A percentile compares a stretch with the other conserved stretches of the same genome.
phyloP scores from a whole-genome alignment of 768 basidiomycete genomes.

The Suillus fuscotomentosus region DNA sequence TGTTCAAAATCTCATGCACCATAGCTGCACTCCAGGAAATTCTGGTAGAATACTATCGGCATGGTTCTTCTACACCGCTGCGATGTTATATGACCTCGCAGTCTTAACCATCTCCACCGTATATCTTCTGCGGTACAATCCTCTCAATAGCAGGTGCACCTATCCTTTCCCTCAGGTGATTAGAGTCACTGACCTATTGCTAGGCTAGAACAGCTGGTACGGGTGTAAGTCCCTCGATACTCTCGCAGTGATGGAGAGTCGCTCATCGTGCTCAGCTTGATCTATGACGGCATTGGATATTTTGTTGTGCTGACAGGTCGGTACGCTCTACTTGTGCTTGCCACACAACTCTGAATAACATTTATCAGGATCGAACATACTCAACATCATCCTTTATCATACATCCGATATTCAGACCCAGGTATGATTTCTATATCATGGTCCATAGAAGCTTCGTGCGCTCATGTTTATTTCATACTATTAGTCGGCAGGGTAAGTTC shows the following conservation, averaged over 20 bases:
- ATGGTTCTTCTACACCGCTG: slow-evolving; percentile 58
- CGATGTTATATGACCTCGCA: slow-evolving; percentile 56
- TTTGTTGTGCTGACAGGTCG: slow-evolving; percentile 56
- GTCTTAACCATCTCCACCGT: slow-evolving; percentile 49
- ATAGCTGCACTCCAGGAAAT: slow-evolving; percentile 49
- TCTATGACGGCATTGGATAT: slow-evolving; percentile 69
- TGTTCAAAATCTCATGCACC: neutral
- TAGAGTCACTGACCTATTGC: slow-evolving; percentile 4
- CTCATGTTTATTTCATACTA: slow-evolving; percentile 9
- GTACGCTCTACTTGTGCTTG: neutral
- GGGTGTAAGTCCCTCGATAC: slow-evolving; percentile 21
- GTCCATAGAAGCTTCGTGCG: slow-evolving; percentile 13
- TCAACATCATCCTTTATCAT: slow-evolving; percentile 52
- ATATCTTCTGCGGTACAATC: slow-evolving; percentile 48
- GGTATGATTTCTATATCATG: slow-evolving; percentile 33
- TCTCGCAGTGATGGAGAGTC: slow-evolving; percentile 7
- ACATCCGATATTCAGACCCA: slow-evolving; percentile 38
- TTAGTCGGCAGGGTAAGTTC: slow-evolving; percentile 52
- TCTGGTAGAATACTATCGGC: slow-evolving; percentile 34
- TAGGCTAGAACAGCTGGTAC: slow-evolving; percentile 25
- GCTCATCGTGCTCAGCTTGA: slow-evolving; percentile 45
- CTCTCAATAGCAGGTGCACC: slow-evolving; percentile 24
- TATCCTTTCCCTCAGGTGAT: neutral
- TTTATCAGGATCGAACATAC: slow-evolving; percentile 43
- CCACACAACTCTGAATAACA: slow-evolving; percentile 29